These are phyloP conservation scores for Vanderwaltozyma yarrowii DNA, from an alignment of 805 yeast species.

Conservation along the genomic window DNA sequence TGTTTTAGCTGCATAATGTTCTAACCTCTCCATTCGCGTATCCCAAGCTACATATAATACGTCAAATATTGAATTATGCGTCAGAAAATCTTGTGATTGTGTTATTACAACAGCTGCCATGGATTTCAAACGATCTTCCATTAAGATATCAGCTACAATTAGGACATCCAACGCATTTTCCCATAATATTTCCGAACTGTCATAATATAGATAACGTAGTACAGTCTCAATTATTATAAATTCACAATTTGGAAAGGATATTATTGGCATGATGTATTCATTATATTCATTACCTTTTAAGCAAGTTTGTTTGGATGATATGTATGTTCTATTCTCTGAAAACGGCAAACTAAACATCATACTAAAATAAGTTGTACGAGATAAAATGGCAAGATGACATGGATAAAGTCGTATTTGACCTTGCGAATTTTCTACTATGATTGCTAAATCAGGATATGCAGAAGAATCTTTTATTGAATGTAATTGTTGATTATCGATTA, in stretches of 20 bases:
- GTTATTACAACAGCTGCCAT: conserved; percentile 43
- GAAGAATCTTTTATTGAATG: background rate
- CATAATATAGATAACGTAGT: conserved; percentile 49
- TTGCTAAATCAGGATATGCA: conserved; percentile 39
- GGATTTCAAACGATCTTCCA: conserved; percentile 54
- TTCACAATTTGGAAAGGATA: conserved; percentile 19
- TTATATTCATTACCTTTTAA: background rate
- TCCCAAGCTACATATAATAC: conserved; percentile 59
- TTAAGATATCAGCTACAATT: conserved; percentile 44
- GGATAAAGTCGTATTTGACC: conserved; percentile 38
- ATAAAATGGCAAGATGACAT: conserved; percentile 49
- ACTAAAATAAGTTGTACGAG: conserved; percentile 53
- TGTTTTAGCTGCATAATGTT: conserved; percentile 47
- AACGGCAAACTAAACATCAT: conserved; percentile 50
- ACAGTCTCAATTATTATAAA: conserved; percentile 39
- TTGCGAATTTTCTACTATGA: conserved; percentile 29
- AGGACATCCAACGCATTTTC: conserved; percentile 45
- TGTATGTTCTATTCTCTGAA: conserved; percentile 21
- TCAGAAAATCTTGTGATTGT: conserved; percentile 22
- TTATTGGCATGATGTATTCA: conserved; percentile 18
- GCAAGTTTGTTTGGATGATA: background rate
- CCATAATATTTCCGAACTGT: conserved; percentile 43
- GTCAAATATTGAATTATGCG: conserved; percentile 38
- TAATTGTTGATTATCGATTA: background rate
- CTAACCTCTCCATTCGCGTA: conserved; percentile 52